Percentiles rank a stretch among this genome's conserved stretches.
Conservation (phyloP, 2,329 filamentous ascomycete genomes). For the Nothomitra cinnamomea region DNA sequence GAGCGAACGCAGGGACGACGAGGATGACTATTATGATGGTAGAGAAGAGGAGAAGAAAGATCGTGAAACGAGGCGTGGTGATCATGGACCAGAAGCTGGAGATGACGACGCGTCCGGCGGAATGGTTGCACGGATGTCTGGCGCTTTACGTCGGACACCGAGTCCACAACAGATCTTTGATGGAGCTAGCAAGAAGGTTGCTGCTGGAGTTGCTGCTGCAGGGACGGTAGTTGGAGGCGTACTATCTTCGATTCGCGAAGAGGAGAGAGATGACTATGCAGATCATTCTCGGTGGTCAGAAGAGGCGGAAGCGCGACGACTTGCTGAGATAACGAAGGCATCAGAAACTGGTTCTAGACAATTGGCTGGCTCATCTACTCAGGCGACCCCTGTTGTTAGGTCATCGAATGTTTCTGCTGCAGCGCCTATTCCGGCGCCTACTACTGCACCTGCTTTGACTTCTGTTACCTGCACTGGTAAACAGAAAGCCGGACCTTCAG, state of each 20-base stretch:
- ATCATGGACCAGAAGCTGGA: slow-evolving; percentile 11
- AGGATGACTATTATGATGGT: slow-evolving; percentile 47
- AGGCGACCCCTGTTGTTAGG: background rate
- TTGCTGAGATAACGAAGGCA: background rate
- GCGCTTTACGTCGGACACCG: slow-evolving; percentile 62
- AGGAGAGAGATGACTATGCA: slow-evolving; percentile 61
- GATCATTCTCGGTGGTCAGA: slow-evolving; percentile 89
- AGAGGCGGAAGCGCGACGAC: slow-evolving; percentile 39
- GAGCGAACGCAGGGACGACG: slow-evolving; percentile 67
- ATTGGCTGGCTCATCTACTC: background rate
- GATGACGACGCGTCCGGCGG: slow-evolving; percentile 29
- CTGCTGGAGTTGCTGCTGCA: slow-evolving; percentile 65
- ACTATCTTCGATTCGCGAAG: slow-evolving; percentile 67
- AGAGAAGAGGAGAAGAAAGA: slow-evolving; percentile 16
- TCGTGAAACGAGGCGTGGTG: slow-evolving; percentile 11
- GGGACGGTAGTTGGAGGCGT: slow-evolving; percentile 70
- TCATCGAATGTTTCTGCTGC: background rate
- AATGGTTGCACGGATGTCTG: slow-evolving; percentile 64
- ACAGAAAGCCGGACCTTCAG: background rate
- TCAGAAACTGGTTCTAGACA: background rate
- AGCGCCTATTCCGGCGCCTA: background rate
- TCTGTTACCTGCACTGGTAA: background rate
- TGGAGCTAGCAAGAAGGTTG: slow-evolving; percentile 63
- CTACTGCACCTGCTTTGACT: background rate
- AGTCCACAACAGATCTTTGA: slow-evolving; percentile 83